A percentile compares a stretch with the other conserved stretches of the same genome.
These are phyloP conservation scores for Friedmanniomyces simplex DNA, from an alignment of 495 filamentous ascomycete species.

Conservation along the genomic window DNA sequence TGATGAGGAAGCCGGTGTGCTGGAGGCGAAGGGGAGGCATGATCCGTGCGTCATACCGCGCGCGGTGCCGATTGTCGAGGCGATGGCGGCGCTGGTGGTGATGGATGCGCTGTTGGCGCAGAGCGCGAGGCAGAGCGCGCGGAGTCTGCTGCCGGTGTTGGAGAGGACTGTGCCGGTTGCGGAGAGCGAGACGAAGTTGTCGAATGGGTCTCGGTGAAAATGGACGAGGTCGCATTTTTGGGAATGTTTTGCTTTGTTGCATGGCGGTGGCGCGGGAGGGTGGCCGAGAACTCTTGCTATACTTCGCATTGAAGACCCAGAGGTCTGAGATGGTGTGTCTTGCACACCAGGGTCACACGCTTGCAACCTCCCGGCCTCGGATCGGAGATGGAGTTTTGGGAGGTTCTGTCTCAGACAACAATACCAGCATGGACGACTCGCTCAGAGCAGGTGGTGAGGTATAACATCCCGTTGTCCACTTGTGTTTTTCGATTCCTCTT, in stretches of 20 bases:
- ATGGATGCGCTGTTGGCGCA: constrained; percentile 90
- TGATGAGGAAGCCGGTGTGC: constrained; percentile 54
- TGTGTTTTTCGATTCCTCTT: too few relatives aligned
- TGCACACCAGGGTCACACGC: too few relatives aligned
- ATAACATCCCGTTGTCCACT: too few relatives aligned
- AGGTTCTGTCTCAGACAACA: too few relatives aligned
- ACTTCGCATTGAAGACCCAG: too few relatives aligned
- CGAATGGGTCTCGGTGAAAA: not conserved
- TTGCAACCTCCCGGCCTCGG: too few relatives aligned
- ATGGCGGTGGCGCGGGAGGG: not conserved
- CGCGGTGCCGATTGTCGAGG: constrained; percentile 91
- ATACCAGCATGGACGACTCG: too few relatives aligned
- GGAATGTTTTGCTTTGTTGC: not conserved
- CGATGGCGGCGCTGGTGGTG: constrained; percentile 83
- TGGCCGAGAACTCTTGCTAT: not conserved
- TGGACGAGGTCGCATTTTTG: too few relatives aligned
- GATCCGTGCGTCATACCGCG: constrained; percentile 93
- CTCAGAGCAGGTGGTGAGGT: too few relatives aligned
- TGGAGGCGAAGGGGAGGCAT: constrained; percentile 91
- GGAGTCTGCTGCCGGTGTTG: constrained; percentile 43
- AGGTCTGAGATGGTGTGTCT: too few relatives aligned
- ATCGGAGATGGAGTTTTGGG: too few relatives aligned
- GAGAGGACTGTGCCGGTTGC: constrained; percentile 23
- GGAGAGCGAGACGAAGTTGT: not conserved
- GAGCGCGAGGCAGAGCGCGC: constrained; percentile 53